Evolutionary conservation across 75 land plant species (phyloP), one percentile per base, ranked within the genome.

Genomic region (Cunninghamia lanceolata): DNA sequence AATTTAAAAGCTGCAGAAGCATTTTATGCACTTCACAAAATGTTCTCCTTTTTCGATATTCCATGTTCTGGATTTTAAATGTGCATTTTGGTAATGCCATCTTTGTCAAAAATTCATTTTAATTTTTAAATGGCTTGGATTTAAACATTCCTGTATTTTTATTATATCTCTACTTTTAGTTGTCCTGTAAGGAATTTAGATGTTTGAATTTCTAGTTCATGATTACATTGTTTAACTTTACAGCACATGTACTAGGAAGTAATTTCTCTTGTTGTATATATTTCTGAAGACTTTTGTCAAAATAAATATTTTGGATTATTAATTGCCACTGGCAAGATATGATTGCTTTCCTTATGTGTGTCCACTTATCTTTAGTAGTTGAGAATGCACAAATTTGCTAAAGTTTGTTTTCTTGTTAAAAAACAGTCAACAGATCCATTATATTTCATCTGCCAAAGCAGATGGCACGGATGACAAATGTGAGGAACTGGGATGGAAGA

Each of bases 401-500:
- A 80, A 80, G 4, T 25, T 28, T 80, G 16, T 39, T 76, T n/a
- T 80, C 50, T 80, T 80, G 34, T n/a, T n/a, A 28, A 19, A 38
- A 80, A 45, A n/a, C 82, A 85, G 84, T 45, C 82, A 80, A 88
- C 97, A 93, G 90, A 87, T 93, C 36, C 87, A 92, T 80, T 97
- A 95, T 87, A 83, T 97, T 19, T 95, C 96, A 8, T 93, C 92
- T 85, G 74, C 87, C 50, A 91, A 83, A 77, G 30, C 3, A 34
- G 94, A 95, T 88, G 99, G 96, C 85, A 88, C 86, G 19, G 96
- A 97, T 88, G 88, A 82, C 39, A 88, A 89, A 9, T 97, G 98
- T 89, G 96, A 97, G 85, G 88, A 76, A 39, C 87, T 95, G 82
- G 98, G 99, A 9, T 97, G 95, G 96, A 95, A 93, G 85, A 93